Conservation (phyloP, 1,284 basidiomycete genomes). For the Naganishia sp. region DNA sequence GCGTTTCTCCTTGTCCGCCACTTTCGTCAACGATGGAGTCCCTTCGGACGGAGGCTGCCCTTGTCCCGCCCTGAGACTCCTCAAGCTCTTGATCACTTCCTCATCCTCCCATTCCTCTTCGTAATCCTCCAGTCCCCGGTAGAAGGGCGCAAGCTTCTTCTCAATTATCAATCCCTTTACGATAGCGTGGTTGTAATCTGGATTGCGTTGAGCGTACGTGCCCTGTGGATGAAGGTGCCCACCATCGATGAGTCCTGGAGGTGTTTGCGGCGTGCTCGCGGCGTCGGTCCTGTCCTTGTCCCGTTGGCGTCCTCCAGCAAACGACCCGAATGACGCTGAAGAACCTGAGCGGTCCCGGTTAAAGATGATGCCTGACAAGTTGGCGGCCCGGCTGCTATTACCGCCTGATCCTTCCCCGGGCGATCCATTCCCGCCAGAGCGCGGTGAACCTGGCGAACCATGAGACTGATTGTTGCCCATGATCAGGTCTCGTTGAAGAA, state of each 20-base stretch:
- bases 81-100: conserved; percentile 62
- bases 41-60: conserved; percentile 2
- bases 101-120: conserved; percentile 81
- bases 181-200: conserved; percentile 86
- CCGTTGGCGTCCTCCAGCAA: conserved; percentile 10
- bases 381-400: conserved; percentile 6
- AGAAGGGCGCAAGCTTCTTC: conserved; percentile 90
- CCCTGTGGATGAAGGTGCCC: conserved; percentile 85
- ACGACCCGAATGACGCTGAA: conserved; percentile 19
- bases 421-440: conserved; percentile 16
- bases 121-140: conserved; percentile 91
- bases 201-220: conserved; percentile 67
- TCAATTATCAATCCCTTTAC: conserved; percentile 85
- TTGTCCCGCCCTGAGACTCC: conserved; percentile 45
- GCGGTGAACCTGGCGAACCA: conserved; percentile 10
- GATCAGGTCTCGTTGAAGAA: not conserved
- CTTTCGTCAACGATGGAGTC: conserved; percentile 30
- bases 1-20: conserved; percentile 59
- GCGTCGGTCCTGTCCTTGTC: conserved; percentile 61
- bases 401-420: conserved; percentile 4
- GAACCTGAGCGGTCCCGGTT: conserved; percentile 19
- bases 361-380: conserved; percentile 19
- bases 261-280: conserved; percentile 77
- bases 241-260: conserved; percentile 55
- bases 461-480: conserved; percentile 29